A percentile compares a stretch with the other conserved stretches of the same genome.
phyloP scores from a whole-genome alignment of 2,329 filamentous ascomycete species.

The Alternaria solani region DNA sequence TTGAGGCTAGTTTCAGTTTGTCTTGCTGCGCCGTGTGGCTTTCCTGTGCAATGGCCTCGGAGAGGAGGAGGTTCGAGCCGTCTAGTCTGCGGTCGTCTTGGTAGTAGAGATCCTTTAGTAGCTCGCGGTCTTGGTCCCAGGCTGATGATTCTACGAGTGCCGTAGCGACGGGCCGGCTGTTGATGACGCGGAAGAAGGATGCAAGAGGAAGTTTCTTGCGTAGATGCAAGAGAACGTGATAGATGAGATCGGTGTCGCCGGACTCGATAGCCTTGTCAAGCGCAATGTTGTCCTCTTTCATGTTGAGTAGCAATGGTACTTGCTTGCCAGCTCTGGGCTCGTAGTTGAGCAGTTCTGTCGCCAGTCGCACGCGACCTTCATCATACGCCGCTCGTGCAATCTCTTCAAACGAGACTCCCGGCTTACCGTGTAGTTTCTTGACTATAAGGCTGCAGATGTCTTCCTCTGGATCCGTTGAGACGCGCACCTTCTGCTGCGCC shows the following conservation, averaged over 20 bases:
- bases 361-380: conserved; percentile 86
- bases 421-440: conserved; percentile 83
- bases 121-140: conserved; percentile 75
- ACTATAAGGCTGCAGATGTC: conserved; percentile 87
- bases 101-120: conserved; percentile 96
- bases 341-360: conserved; percentile 89
- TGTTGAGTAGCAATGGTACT: conserved; percentile 88
- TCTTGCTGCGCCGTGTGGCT: conserved; percentile 76
- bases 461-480: conserved; percentile 85
- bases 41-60: conserved; percentile 79
- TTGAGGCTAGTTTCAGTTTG: conserved; percentile 86
- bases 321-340: conserved; percentile 95
- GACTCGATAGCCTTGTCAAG: conserved; percentile 97
- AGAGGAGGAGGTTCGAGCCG: conserved; percentile 84
- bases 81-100: conserved; percentile 93
- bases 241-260: conserved; percentile 92
- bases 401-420: conserved; percentile 93
- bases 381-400: conserved; percentile 94
- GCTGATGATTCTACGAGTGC: conserved; percentile 90
- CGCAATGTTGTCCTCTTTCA: conserved; percentile 95
- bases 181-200: conserved; percentile 91
- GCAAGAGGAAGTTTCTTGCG: conserved; percentile 91
- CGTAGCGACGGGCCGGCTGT: conserved; percentile 81
- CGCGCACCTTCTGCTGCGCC: conserved; percentile 92
- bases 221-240: conserved; percentile 84